Conservation (phyloP, 176 grass and related monocot species). For the Chloris gayana region DNA sequence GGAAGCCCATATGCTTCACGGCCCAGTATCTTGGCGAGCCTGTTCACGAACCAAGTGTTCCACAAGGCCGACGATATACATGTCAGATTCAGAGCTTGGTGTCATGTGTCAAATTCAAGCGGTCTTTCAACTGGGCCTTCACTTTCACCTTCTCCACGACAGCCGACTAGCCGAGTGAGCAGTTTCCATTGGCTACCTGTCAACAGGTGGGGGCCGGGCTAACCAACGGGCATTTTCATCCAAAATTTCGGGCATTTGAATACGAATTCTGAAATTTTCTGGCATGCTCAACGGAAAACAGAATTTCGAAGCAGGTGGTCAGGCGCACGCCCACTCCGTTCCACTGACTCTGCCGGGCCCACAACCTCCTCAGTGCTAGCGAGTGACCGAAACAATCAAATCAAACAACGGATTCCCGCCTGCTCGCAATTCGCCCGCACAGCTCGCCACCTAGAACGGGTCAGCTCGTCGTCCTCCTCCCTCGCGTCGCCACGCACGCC, state of each 20-base stretch:
- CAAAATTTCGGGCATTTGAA: neutral
- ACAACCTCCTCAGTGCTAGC: neutral
- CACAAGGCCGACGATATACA: too few relatives aligned
- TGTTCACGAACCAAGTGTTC: too few relatives aligned
- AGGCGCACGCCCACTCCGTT: neutral
- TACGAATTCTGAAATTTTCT: neutral
- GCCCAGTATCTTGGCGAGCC: too few relatives aligned
- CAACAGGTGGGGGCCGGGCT: neutral
- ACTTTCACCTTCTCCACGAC: neutral
- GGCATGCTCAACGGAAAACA: neutral
- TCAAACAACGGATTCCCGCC: conserved; percentile 37
- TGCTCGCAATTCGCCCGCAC: neutral
- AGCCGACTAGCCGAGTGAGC: too few relatives aligned
- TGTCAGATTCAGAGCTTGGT: neutral
- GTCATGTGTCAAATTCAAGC: neutral
- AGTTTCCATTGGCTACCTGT: neutral
- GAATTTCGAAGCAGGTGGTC: neutral
- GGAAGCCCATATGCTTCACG: too few relatives aligned
- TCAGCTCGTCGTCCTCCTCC: neutral
- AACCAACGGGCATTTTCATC: neutral
- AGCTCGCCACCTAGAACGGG: conserved; percentile 22
- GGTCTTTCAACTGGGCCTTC: neutral
- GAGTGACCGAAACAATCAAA: neutral
- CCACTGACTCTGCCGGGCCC: conserved; percentile 20
- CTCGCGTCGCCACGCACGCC: neutral